A percentile compares a stretch with the other conserved stretches of the same genome.
Evolutionary conservation across 179 eudicot species (phyloP).

Genomic region (Corrigiola litoralis): DNA sequence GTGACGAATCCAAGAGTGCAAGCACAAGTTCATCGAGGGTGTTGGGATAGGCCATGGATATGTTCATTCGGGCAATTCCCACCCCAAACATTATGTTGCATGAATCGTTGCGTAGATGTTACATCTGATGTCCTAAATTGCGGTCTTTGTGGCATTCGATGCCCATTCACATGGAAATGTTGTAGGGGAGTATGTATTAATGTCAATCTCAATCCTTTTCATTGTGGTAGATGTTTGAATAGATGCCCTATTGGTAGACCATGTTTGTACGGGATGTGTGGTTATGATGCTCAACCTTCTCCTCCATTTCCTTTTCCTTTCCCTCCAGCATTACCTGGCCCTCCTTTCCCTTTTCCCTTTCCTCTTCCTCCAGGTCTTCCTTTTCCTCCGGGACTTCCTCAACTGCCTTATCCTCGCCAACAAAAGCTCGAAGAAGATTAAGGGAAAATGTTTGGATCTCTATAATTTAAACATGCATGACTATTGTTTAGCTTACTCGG

Average conservation of each 20-base stretch:
- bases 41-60: conserved; percentile 56
- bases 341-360: conserved; percentile 12
- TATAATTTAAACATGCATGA: too few relatives aligned
- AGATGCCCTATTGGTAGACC: conserved; percentile 37
- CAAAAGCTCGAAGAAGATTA: too few relatives aligned
- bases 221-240: conserved; percentile 55
- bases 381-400: background rate
- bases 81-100: conserved; percentile 41
- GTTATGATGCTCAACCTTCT: conserved; percentile 35
- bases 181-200: conserved; percentile 49
- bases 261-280: conserved; percentile 58
- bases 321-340: conserved; percentile 10
- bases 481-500: too few relatives aligned
- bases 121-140: conserved; percentile 47
- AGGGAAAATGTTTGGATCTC: too few relatives aligned
- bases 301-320: conserved; percentile 26
- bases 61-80: conserved; percentile 38
- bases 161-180: conserved; percentile 65
- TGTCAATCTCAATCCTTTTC: conserved; percentile 39
- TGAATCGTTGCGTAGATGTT: conserved; percentile 50
- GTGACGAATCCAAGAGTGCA: conserved; percentile 34
- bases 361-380: conserved; percentile 19
- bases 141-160: conserved; percentile 58
- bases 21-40: conserved; percentile 29
- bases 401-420: too few relatives aligned